Evolutionary conservation across 192 early-diverging fungal genomes (phyloP).

Genomic region (Entomortierella lignicola): DNA sequence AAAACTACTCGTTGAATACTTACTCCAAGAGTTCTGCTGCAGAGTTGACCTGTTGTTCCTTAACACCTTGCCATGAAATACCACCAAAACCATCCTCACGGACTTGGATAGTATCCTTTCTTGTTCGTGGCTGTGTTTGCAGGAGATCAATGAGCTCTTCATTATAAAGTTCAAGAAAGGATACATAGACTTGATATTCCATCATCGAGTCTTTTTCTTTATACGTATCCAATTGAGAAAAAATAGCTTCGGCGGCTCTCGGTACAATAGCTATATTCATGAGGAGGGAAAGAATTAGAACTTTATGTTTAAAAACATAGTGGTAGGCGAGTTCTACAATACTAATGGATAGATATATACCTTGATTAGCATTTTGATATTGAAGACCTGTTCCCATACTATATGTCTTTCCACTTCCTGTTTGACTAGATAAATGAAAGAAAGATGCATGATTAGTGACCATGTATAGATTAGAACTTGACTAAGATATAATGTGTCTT

Average conservation of each 20-base stretch:
- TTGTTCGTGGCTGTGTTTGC: slow-evolving; percentile 45
- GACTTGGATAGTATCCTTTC: slow-evolving; percentile 61
- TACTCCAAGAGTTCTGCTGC: slow-evolving; percentile 75
- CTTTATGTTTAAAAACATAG: no score
- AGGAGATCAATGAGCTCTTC: slow-evolving; percentile 95
- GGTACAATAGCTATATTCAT: slow-evolving; percentile 74
- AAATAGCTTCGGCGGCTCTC: slow-evolving; percentile 72
- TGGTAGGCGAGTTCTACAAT: no score
- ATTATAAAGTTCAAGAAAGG: slow-evolving; percentile 97
- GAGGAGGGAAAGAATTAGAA: no score
- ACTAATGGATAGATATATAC: slow-evolving; percentile 12
- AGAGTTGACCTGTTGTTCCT: slow-evolving; percentile 75
- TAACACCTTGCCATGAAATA: slow-evolving; percentile 87
- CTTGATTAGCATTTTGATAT: slow-evolving; percentile 51
- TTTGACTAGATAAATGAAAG: slow-evolving; percentile 66
- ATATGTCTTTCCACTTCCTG: slow-evolving; percentile 93
- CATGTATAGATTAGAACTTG: neutral
- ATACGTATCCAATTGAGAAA: slow-evolving; percentile 48
- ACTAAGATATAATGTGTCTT: neutral
- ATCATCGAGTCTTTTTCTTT: slow-evolving; percentile 53
- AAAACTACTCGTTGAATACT: neutral
- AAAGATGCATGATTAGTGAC: neutral
- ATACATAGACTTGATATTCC: slow-evolving; percentile 71
- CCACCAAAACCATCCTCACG: slow-evolving; percentile 89
- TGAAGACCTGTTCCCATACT: slow-evolving; percentile 91